These are phyloP conservation scores for Gossypium longicalyx DNA, from an alignment of 345 rosid genomes.

Conservation along the genomic window DNA sequence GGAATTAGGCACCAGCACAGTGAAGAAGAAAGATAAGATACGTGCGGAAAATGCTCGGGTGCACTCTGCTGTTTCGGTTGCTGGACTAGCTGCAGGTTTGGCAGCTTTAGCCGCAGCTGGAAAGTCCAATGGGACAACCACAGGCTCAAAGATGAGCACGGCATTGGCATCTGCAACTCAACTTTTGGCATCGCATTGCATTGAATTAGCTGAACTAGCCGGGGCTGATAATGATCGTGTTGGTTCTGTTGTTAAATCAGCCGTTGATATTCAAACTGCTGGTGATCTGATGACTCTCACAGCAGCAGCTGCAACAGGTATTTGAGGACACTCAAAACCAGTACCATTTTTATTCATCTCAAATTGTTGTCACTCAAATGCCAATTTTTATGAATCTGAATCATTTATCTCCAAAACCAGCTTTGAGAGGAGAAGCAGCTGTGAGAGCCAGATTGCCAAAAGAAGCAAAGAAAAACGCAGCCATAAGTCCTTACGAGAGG, in stretches of 20 bases:
- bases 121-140: conserved; percentile 23
- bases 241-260: conserved; percentile 68
- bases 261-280: conserved; percentile 69
- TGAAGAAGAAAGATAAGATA: conserved; percentile 73
- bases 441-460: conserved; percentile 67
- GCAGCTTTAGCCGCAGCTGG: conserved; percentile 75
- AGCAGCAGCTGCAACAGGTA: conserved; percentile 98
- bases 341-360: not conserved
- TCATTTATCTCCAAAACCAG: conserved; percentile 25
- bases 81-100: conserved; percentile 89
- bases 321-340: not conserved
- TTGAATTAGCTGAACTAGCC: conserved; percentile 71
- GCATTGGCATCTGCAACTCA: conserved; percentile 89
- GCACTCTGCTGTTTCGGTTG: conserved; percentile 79
- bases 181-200: conserved; percentile 81
- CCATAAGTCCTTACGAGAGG: conserved; percentile 75
- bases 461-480: conserved; percentile 81
- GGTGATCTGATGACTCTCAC: conserved; percentile 89
- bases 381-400: not conserved
- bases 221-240: conserved; percentile 78
- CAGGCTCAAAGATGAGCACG: conserved; percentile 58
- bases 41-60: conserved; percentile 70
- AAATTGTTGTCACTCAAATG: not conserved
- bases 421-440: conserved; percentile 92
- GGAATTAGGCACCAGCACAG: conserved; percentile 35